phyloP scores from a whole-genome alignment of 139 green algal species.

The Microglena sp. region DNA sequence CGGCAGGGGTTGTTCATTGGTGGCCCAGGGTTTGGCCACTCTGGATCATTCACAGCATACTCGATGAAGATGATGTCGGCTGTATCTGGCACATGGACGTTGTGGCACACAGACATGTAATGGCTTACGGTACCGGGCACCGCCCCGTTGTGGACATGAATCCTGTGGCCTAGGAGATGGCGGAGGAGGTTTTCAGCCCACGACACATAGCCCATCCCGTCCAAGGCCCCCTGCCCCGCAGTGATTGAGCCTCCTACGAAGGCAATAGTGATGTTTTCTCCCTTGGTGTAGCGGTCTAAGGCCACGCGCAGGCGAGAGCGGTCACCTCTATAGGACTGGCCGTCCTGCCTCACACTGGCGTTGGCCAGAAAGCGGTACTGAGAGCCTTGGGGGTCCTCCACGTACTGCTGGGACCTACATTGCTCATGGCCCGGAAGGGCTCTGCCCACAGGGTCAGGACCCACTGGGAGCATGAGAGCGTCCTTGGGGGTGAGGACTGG shows the following conservation, averaged over 20 bases:
- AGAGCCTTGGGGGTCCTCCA: too few relatives aligned
- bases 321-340: neutral
- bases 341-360: too few relatives aligned
- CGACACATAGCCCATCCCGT: neutral
- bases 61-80: neutral
- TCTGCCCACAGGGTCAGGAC: too few relatives aligned
- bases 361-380: too few relatives aligned
- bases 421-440: too few relatives aligned
- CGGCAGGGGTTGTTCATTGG: too few relatives aligned
- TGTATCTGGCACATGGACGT: slow-evolving; percentile 22
- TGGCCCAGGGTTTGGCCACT: too few relatives aligned
- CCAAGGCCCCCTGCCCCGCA: slow-evolving; percentile 8
- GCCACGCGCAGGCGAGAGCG: neutral
- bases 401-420: too few relatives aligned
- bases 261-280: neutral
- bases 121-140: slow-evolving; percentile 14
- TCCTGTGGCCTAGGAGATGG: too few relatives aligned
- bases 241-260: slow-evolving; percentile 6
- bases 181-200: neutral
- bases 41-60: slow-evolving; percentile 1
- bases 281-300: neutral
- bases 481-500: too few relatives aligned
- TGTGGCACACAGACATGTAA: slow-evolving; percentile 27
- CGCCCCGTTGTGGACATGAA: slow-evolving; percentile 9
- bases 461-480: too few relatives aligned